A percentile compares a stretch with the other conserved stretches of the same genome.
These are phyloP conservation scores for Hypoxylon sp. DNA, from an alignment of 2,329 filamentous ascomycete species.

Conservation along the genomic window DNA sequence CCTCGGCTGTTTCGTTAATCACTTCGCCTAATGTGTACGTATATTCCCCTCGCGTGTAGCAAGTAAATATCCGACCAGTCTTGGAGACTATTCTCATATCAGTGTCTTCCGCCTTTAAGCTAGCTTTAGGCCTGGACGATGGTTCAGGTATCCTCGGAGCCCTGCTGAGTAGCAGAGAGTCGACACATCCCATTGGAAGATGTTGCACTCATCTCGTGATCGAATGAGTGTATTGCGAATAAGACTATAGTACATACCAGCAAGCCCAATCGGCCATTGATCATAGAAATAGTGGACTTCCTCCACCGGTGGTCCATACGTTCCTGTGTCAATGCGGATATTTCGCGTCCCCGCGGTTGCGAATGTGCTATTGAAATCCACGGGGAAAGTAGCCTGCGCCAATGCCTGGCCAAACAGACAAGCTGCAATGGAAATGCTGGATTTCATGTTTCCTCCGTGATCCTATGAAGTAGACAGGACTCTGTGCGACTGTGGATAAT, in stretches of 20 bases:
- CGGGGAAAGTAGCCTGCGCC: slow-evolving; percentile 10
- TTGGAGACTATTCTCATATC: slow-evolving; percentile 44
- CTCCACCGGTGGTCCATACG: slow-evolving; percentile 55
- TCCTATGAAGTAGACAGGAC: background rate
- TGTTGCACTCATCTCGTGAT: no score
- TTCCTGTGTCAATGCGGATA: slow-evolving; percentile 55
- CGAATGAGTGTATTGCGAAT: background rate
- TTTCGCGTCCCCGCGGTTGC: slow-evolving; percentile 24
- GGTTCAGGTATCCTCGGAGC: no score
- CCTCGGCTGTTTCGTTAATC: slow-evolving; percentile 55
- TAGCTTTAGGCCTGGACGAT: no score
- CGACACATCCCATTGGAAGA: no score
- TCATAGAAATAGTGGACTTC: slow-evolving; percentile 58
- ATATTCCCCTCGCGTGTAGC: slow-evolving; percentile 56
- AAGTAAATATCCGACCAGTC: slow-evolving; percentile 53
- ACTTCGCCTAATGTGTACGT: slow-evolving; percentile 57
- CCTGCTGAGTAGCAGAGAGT: no score
- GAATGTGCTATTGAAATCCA: slow-evolving; percentile 24
- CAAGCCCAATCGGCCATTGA: slow-evolving; percentile 56
- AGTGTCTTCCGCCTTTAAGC: background rate
- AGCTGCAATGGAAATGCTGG: background rate
- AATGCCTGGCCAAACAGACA: background rate
- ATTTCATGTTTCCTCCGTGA: slow-evolving; percentile 2
- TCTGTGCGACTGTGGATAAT: background rate
- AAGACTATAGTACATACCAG: slow-evolving; percentile 21